A percentile compares a stretch with the other conserved stretches of the same genome.
These are phyloP conservation scores for Beauveria varroae DNA, from an alignment of 2,329 filamentous ascomycete species.

Conservation along the genomic window DNA sequence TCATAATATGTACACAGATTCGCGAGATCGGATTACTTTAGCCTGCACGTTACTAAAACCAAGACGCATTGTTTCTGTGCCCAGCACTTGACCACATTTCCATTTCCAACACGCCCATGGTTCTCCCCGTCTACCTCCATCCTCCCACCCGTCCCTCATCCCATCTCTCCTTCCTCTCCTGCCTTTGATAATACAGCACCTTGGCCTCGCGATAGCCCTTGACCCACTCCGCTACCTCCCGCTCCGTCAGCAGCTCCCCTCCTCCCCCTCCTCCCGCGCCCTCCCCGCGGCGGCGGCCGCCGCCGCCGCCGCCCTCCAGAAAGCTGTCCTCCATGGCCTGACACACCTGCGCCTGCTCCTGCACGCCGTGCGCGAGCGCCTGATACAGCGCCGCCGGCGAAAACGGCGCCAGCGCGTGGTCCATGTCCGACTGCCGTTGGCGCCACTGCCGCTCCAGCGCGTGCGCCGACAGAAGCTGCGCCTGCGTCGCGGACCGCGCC, in stretches of 20 bases:
- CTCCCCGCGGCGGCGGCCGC: constrained; percentile 27
- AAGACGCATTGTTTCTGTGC: not conserved
- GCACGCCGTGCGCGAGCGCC: constrained; percentile 64
- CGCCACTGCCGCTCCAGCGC: constrained; percentile 90
- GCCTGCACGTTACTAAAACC: not conserved
- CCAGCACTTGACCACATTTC: not conserved
- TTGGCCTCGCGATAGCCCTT: constrained; percentile 72
- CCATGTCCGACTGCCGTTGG: constrained; percentile 82
- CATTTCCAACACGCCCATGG: not conserved
- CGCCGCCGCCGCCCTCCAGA: constrained; percentile 43
- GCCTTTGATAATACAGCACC: constrained; percentile 68
- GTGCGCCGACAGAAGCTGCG: constrained; percentile 73
- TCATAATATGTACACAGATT: not conserved
- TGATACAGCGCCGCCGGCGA: constrained; percentile 83
- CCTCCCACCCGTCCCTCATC: constrained; percentile 92
- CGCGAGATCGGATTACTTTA: not conserved
- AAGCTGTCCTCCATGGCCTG: constrained; percentile 88
- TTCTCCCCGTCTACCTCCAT: constrained; percentile 61
- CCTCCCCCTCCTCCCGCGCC: constrained; percentile 9
- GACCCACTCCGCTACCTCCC: constrained; percentile 81
- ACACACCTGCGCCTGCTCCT: constrained; percentile 77
- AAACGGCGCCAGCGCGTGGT: constrained; percentile 75
- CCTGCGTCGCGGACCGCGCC: constrained; percentile 65
- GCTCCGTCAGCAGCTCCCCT: constrained; percentile 52
- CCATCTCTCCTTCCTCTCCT: constrained; percentile 88